phyloP scores from a whole-genome alignment of 2,329 filamentous ascomycete genomes.

The Neofusicoccum kwambonambiense region DNA sequence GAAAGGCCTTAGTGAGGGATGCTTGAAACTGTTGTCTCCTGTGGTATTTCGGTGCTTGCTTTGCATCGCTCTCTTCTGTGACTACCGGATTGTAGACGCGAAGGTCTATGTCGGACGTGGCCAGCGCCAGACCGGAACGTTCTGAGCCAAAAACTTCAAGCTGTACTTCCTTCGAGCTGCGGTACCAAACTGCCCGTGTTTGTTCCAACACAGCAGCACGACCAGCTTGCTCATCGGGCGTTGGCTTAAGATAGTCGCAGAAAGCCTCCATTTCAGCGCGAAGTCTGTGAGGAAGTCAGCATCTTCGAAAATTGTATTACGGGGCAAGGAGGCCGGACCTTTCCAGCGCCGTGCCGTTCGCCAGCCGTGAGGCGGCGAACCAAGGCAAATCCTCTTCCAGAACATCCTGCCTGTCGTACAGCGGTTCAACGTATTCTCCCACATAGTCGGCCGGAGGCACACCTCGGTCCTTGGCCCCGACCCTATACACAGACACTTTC shows the following conservation, averaged over 20 bases:
- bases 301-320: background rate
- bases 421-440: background rate
- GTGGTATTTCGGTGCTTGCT: background rate
- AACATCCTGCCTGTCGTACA: background rate
- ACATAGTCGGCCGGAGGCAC: constrained; percentile 1
- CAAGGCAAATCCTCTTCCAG: constrained; percentile 2
- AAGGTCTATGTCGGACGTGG: constrained; percentile 57
- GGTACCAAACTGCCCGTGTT: constrained; percentile 21
- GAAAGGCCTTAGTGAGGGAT: background rate
- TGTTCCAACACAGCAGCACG: constrained; percentile 33
- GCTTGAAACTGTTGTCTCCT: background rate
- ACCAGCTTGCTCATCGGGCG: constrained; percentile 41
- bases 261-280: constrained; percentile 49
- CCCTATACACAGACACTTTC: background rate
- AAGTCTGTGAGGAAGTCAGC: constrained; percentile 24
- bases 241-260: constrained; percentile 45
- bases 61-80: background rate
- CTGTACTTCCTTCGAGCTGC: background rate
- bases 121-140: constrained; percentile 51
- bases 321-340: background rate
- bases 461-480: background rate
- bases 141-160: constrained; percentile 55
- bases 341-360: background rate
- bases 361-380: background rate
- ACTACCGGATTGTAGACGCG: constrained; percentile 29